These are phyloP conservation scores for Tricholoma terreum DNA, from an alignment of 768 basidiomycete genomes.

Conservation along the genomic window DNA sequence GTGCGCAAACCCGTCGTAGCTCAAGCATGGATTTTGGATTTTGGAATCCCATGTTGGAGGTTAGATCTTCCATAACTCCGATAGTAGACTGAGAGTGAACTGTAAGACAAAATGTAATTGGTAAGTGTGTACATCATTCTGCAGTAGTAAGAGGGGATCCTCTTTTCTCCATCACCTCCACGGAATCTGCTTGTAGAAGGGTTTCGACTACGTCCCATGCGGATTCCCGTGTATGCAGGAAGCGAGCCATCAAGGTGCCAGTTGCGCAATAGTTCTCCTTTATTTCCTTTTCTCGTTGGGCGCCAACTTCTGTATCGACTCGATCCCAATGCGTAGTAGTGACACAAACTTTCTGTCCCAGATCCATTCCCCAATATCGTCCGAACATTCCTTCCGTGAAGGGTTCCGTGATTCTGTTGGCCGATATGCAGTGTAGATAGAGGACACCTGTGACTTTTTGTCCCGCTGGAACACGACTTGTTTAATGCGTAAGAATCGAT, in stretches of 20 bases:
- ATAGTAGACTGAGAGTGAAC: too few species aligned
- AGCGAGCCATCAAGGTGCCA: constrained; percentile 1
- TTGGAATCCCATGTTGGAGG: too few species aligned
- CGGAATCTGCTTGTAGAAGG: not conserved
- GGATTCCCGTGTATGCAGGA: not conserved
- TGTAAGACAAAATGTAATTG: too few species aligned
- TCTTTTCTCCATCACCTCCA: too few species aligned
- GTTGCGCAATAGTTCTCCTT: not conserved
- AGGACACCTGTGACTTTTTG: not conserved
- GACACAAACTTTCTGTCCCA: not conserved
- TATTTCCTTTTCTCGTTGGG: not conserved
- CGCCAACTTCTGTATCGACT: not conserved
- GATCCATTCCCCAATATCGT: not conserved
- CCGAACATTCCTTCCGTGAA: not conserved
- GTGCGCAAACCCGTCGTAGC: too few species aligned
- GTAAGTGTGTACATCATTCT: too few species aligned
- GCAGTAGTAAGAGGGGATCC: too few species aligned
- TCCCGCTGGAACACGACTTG: not conserved
- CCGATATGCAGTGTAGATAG: not conserved
- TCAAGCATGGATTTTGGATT: too few species aligned
- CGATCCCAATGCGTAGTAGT: constrained; percentile 1
- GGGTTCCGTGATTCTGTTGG: constrained; percentile 1
- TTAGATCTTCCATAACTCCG: too few species aligned
- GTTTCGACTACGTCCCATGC: not conserved
- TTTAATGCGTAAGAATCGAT: not conserved